Evolutionary conservation across 768 basidiomycete species (phyloP).

Genomic region (Vararia minispora): DNA sequence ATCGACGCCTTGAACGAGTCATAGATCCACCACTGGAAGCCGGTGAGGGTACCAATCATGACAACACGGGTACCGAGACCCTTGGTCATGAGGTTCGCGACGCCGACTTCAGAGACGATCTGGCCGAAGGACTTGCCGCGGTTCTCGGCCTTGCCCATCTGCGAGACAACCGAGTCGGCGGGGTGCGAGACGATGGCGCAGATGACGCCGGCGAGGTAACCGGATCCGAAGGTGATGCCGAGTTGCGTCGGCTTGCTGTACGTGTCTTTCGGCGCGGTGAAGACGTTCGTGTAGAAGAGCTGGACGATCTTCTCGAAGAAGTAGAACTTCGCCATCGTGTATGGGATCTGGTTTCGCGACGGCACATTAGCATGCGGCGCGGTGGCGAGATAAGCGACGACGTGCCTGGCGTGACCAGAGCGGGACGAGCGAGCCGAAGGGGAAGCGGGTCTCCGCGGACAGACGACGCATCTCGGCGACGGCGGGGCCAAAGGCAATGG

Average conservation of each 20-base stretch:
- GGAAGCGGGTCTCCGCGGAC: slow-evolving; percentile 66
- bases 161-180: slow-evolving; percentile 87
- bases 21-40: slow-evolving; percentile 94
- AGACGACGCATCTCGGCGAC: slow-evolving; percentile 57
- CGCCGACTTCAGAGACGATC: slow-evolving; percentile 63
- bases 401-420: slow-evolving; percentile 81
- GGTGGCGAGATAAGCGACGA: neutral
- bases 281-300: slow-evolving; percentile 82
- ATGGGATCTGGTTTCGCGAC: slow-evolving; percentile 61
- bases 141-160: slow-evolving; percentile 84
- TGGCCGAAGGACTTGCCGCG: slow-evolving; percentile 67
- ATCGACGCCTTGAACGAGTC: slow-evolving; percentile 76
- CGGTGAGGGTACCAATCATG: slow-evolving; percentile 46
- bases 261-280: slow-evolving; percentile 65
- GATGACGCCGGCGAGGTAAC: slow-evolving; percentile 92
- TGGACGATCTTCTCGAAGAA: slow-evolving; percentile 87
- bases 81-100: slow-evolving; percentile 59
- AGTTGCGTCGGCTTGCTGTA: slow-evolving; percentile 81
- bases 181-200: slow-evolving; percentile 96
- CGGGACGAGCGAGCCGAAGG: slow-evolving; percentile 77
- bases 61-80: slow-evolving; percentile 81
- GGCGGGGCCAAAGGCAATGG: slow-evolving; percentile 61
- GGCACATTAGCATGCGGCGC: neutral
- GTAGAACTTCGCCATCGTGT: slow-evolving; percentile 99
- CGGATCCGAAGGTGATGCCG: slow-evolving; percentile 79